Evolutionary conservation across 2,329 filamentous ascomycete genomes (phyloP), one percentile per base, ranked within the genome.

Genomic region (Aureobasidium melanogenum): DNA sequence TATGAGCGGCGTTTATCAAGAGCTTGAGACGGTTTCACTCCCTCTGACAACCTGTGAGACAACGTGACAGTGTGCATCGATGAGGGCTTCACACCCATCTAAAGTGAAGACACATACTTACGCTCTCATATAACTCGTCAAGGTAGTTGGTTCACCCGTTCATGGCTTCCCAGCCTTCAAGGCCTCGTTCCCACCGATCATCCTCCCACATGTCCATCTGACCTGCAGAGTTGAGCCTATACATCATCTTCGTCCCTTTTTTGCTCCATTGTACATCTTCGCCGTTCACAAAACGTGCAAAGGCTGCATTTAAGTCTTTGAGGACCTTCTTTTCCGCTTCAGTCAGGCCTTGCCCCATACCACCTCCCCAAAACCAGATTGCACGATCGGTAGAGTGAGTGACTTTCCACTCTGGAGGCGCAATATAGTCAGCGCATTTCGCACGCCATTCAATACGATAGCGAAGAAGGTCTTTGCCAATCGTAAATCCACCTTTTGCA

Each of bases 331-430:
- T 80, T 68, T 84, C 82, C 9, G 68, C 64, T 0, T 68, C 67
- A 7, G 69, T 73, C 56, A 84, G 61, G 1, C 70, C 70, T 0
- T 66, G 62, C 5, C 70, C 71, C 34, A 66, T 62, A 1, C 77
- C 78, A 64, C 79, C 76, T 0, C 82, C 82, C 76, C 77, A 84
- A 61, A 83, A 81, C 82, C 82, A 84, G 32, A 84, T 76, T 6
- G 74, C 70, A 66, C 79, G 74, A 63, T 84, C 82, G 0, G 79
- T 79, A 0, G 75, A 75, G 66, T 84, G 82, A 17, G 81, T 84
- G 2, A 80, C 80, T 2, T 79, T 80, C 76, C 79, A 84, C 43
- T 75, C 71, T 1, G 68, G 69, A 1, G 80, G 80, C 10, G 77
- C 66, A 3, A 65, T 64, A 6, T 66, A 64, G 48, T 79, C 77